A percentile compares a stretch with the other conserved stretches of the same genome.
These are phyloP conservation scores for Piper longum DNA, from an alignment of 164 flowering plant genomes.

Conservation along the genomic window DNA sequence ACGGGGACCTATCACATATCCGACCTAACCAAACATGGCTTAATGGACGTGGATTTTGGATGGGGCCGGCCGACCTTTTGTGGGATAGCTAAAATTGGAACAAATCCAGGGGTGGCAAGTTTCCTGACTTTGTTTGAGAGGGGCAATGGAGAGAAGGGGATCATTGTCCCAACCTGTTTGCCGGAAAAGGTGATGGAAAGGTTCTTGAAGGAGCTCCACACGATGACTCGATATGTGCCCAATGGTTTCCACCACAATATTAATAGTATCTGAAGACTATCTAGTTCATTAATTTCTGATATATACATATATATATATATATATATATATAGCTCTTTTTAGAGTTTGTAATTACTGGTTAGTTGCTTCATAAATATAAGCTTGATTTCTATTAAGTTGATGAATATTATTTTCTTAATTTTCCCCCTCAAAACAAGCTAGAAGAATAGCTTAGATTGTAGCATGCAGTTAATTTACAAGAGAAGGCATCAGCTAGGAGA, in stretches of 20 bases:
- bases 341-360: no score
- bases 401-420: no score
- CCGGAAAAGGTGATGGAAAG: conserved; percentile 1
- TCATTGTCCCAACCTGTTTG: neutral
- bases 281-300: neutral
- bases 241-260: neutral
- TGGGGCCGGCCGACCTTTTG: conserved; percentile 6
- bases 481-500: no score
- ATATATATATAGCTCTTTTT: no score
- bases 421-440: no score
- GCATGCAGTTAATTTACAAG: no score
- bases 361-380: no score
- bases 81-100: conserved; percentile 2
- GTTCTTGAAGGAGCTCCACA: neutral
- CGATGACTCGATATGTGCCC: neutral
- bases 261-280: neutral
- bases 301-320: no score
- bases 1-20: conserved; percentile 29
- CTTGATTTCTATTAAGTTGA: no score
- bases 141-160: neutral
- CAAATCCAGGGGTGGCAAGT: neutral
- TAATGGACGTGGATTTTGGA: conserved; percentile 1
- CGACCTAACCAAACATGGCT: conserved; percentile 12
- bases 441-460: no score
- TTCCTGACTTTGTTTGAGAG: neutral